Evolutionary conservation across 2,329 filamentous ascomycete species (phyloP).

Genomic region (Fusarium chaquense): DNA sequence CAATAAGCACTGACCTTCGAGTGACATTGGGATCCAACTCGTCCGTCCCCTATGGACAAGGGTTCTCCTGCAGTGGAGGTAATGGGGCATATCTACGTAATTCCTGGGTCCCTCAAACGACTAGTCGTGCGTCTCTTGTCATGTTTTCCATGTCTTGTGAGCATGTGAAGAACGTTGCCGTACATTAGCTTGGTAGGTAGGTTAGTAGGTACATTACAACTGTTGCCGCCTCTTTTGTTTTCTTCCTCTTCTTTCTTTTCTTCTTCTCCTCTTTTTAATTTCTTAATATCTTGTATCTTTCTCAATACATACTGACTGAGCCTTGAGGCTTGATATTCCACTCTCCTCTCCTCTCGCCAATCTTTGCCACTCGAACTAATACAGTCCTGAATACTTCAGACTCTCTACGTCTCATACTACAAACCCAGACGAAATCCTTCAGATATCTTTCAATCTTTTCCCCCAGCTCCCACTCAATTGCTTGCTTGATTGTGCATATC

Average conservation of each 20-base stretch:
- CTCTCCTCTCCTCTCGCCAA: conserved; percentile 6
- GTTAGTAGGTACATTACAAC: background rate
- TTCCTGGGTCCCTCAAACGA: conserved; percentile 26
- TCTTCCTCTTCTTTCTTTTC: background rate
- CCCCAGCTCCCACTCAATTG: background rate
- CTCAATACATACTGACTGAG: conserved; percentile 13
- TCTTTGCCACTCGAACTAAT: conserved; percentile 5
- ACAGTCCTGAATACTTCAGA: background rate
- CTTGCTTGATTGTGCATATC: conserved; percentile 29
- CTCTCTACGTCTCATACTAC: background rate
- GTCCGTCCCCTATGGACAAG: conserved; percentile 7
- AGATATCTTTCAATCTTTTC: background rate
- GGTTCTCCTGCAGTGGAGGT: conserved; percentile 26
- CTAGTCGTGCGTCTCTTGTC: conserved; percentile 15
- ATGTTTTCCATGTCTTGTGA: conserved; percentile 29
- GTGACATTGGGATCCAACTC: conserved; percentile 15
- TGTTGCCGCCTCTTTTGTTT: conserved; percentile 17
- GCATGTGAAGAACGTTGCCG: conserved; percentile 39
- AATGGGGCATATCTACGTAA: conserved; percentile 38
- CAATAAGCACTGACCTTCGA: conserved; percentile 1
- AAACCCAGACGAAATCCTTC: background rate
- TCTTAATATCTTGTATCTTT: background rate
- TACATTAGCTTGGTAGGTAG: background rate
- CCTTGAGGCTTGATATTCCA: conserved; percentile 13
- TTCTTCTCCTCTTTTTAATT: too few species aligned